Percentiles rank a stretch among this genome's conserved stretches.
phyloP scores from a whole-genome alignment of 202 grass and related monocot species.

The Setaria italica region DNA sequence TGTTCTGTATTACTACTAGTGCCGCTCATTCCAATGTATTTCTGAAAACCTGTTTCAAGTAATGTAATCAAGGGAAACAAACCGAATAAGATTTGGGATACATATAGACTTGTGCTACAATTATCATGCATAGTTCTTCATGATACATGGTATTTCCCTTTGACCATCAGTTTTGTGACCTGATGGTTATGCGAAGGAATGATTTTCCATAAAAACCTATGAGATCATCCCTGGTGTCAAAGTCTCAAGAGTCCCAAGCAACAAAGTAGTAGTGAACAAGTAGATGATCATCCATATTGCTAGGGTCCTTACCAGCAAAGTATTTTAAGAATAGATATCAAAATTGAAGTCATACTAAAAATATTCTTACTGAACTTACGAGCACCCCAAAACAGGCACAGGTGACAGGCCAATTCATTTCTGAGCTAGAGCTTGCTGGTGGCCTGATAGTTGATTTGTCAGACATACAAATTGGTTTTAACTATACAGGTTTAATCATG shows the following conservation, averaged over 20 bases:
- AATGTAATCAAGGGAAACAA: background rate
- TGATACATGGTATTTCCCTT: constrained; percentile 17
- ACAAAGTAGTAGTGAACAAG: background rate
- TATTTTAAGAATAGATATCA: constrained; percentile 2
- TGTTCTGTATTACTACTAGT: constrained; percentile 2
- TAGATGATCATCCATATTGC: background rate
- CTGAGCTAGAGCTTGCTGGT: constrained; percentile 9
- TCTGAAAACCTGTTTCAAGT: constrained; percentile 11
- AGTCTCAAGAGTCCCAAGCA: background rate
- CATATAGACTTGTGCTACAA: constrained; percentile 4
- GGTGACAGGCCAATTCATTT: background rate
- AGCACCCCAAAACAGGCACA: constrained; percentile 17
- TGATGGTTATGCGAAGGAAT: constrained; percentile 12
- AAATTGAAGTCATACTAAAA: background rate
- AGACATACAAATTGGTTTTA: background rate
- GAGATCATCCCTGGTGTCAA: constrained; percentile 1
- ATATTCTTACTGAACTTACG: constrained; percentile 7
- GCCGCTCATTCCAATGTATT: background rate
- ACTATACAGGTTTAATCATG: background rate
- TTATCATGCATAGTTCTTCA: constrained; percentile 15
- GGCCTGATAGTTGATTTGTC: constrained; percentile 24
- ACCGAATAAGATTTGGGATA: background rate
- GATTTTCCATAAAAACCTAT: background rate
- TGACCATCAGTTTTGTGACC: constrained; percentile 18
- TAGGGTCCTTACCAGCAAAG: background rate